Base-by-base conservation (phyloP, 495 filamentous ascomycete species). In the Podospora bellae-mahoneyi region DNA sequence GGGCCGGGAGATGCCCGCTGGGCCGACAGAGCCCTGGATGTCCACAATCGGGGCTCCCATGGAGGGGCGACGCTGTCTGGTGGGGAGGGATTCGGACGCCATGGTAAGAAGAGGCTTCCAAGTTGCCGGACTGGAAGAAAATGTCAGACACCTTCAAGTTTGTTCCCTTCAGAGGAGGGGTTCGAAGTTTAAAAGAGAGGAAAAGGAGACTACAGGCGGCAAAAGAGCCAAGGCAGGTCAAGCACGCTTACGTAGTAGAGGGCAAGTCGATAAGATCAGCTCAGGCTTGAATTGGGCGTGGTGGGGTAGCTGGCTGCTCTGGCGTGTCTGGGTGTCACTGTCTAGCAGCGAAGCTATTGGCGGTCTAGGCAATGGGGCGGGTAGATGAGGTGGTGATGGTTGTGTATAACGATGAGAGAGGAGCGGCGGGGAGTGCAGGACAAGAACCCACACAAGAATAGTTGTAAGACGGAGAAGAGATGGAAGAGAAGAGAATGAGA, bases 41-140 rank as follows among this genome's bases (percentile, higher is more conserved):
- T 93, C 91, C 55, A 89, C 85, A 72, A 97, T 88, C 39, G 93
- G 93, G 64, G 91, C 90, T 61, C 91, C 88, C 44, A 89, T 89
- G 34, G 91, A 95, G 34, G 90, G 91, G 66, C 84, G 90, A 67
- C 93, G 86, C 70, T 83, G 77, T 67, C 82, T 77, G 32, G 81
- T 79, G 19, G 82, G 19, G 62, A 68, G 65, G 19, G 71, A 73
- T 44, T 74, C 72, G 62, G 80, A 75, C 61, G 79, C 71, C 81
- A 82, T 82, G 16, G 68, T 72, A 20, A 59, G 16, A 9, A 7
- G 32, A n/a, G 9, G 39, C 39, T 48, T 48, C 39, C 39, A 13
- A 48, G 39, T 13, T 64, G 62, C 54, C 28, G 62, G 64, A 20
- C 28, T 28, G 18, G 39, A 60, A 53, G 53, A 32, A 4, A 23